A percentile compares a stretch with the other conserved stretches of the same genome.
These are phyloP conservation scores for Closterium sp. DNA, from an alignment of 139 green algal genomes.

Conservation along the genomic window DNA sequence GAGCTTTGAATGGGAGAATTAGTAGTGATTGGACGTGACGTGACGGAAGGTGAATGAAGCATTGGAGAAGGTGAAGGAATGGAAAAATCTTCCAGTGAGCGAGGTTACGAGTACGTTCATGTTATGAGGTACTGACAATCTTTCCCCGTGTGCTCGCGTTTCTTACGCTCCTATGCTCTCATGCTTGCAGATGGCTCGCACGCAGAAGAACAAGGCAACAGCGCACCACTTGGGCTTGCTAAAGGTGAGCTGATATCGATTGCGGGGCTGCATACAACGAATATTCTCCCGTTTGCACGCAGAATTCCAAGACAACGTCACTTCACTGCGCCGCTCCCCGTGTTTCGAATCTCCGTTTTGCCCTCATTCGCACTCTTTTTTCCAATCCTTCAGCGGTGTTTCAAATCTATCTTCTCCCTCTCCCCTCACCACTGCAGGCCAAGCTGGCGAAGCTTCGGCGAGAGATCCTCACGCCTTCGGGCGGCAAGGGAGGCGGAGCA, in stretches of 20 bases:
- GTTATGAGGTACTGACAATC: no score
- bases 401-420: not conserved
- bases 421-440: constrained; percentile 54
- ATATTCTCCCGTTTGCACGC: not conserved
- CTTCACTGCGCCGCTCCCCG: not conserved
- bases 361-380: not conserved
- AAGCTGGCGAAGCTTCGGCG: constrained; percentile 96
- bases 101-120: no score
- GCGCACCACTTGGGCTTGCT: constrained; percentile 84
- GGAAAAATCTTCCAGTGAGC: no score
- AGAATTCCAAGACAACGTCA: not conserved
- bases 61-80: no score
- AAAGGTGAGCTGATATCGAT: constrained; percentile 63
- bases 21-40: no score
- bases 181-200: constrained; percentile 86
- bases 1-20: no score
- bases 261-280: not conserved
- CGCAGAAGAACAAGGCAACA: constrained; percentile 99
- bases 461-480: constrained; percentile 86
- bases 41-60: no score
- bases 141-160: no score
- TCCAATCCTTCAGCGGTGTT: no score
- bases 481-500: constrained; percentile 63
- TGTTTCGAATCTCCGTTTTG: not conserved
- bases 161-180: not conserved